Base-by-base conservation (phyloP, 768 basidiomycete species). In the Cubamyces sp. region DNA sequence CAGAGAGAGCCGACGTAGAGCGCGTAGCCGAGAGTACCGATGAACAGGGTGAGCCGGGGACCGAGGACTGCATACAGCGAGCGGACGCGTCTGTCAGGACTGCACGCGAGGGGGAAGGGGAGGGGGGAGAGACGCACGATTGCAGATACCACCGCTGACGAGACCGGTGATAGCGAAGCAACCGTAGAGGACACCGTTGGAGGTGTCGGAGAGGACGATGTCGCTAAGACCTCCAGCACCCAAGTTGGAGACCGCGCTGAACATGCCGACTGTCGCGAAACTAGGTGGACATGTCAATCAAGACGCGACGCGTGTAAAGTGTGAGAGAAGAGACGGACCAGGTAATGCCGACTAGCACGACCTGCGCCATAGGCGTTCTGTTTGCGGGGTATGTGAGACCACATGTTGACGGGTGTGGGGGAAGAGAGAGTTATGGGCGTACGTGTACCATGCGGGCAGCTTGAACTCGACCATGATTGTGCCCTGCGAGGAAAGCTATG, bases 21-120 rank as follows among this genome's bases (percentile, higher is more conserved):
- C 1, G 80, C 75, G 62, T 85, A 85, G 45, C 84, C 84, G 54
- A 76, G 75, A 2, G 82, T 79, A 5, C 84, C 84, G 59, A 84
- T 42, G 67, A 76, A 76, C 19, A 86, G 75, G 0, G 85, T 84
- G 11, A 78, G 60, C 16, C 78, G 76, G 25, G 82, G 78, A 2
- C 84, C 84, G n/a, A 85, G 77, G 8, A 78, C 73, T 77, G 60
- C 3, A 41, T 5, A 48, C 21, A n/a, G n/a, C n/a, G n/a, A n/a
- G n/a, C n/a, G n/a, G n/a, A 26, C 21, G 11, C 18, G 21, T 57
- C 25, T 45, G 40, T 28, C 25, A 21, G 16, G 18, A 28, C 43
- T 6, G 15, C 12, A 34, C 23, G 23, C 15, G 19, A 7, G 45
- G 25, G 21, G 42, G 37, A 5, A 45, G 21, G 23, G 16, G 41